Percentiles rank a stretch among this genome's conserved stretches.
Evolutionary conservation across 441 rosid genomes (phyloP).

Genomic region (Gossypium trilobum): DNA sequence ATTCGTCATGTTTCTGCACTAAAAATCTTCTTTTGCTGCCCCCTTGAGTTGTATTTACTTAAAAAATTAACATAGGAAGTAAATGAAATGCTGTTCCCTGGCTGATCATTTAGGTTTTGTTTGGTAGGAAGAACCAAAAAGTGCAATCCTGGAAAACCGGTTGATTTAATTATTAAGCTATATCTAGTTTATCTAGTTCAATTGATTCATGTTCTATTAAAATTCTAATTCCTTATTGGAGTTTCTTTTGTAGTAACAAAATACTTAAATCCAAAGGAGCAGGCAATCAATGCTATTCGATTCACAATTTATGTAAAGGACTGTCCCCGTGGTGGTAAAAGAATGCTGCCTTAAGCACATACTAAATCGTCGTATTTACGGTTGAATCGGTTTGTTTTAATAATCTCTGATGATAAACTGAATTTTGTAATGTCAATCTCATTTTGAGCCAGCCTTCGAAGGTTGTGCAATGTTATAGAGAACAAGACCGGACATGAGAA

Average conservation of each 20-base stretch:
- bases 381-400: not conserved
- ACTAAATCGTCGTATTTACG: not conserved
- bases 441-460: conserved; percentile 25
- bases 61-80: not conserved
- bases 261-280: not conserved
- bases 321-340: not conserved
- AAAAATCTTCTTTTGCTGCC: not conserved
- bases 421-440: not conserved
- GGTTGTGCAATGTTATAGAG: conserved; percentile 44
- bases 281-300: not conserved
- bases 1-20: not conserved
- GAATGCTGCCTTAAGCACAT: too few relatives aligned
- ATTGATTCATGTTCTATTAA: too few relatives aligned
- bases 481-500: conserved; percentile 58
- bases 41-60: not conserved
- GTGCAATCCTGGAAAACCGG: not conserved
- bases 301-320: not conserved
- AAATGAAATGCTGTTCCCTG: not conserved
- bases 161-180: not conserved
- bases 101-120: not conserved
- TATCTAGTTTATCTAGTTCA: too few relatives aligned
- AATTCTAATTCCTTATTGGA: not conserved
- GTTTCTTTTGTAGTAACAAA: not conserved
- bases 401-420: not conserved
- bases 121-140: not conserved